Conservation (phyloP, 139 green algal species). For the Chlamydomonas sp. region DNA sequence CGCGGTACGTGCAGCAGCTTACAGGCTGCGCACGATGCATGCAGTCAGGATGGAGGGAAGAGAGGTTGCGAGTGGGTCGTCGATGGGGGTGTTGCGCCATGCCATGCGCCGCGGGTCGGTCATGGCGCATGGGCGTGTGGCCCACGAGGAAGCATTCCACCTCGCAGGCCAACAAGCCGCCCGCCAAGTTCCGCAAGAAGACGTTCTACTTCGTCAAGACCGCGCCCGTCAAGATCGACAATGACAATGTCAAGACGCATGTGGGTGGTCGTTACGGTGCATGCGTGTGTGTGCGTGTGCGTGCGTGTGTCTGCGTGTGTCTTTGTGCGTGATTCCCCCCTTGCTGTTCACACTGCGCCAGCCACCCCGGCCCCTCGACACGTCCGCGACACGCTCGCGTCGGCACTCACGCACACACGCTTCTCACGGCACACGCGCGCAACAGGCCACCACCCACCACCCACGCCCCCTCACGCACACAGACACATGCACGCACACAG, state of each 20-base stretch:
- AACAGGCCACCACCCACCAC: not conserved
- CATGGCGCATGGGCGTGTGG: not conserved
- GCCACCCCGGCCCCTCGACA: too few relatives aligned
- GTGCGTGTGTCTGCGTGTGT: not conserved
- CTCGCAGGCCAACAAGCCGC: constrained; percentile 53
- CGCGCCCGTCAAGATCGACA: constrained; percentile 40
- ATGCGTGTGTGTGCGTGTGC: too few relatives aligned
- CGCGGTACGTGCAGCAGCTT: too few relatives aligned
- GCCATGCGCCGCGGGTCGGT: not conserved
- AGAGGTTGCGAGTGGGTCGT: not conserved
- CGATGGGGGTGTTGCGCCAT: not conserved
- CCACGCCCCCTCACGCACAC: not conserved
- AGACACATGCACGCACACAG: not conserved
- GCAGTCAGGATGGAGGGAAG: too few relatives aligned
- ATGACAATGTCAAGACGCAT: constrained; percentile 56
- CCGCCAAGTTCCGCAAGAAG: constrained; percentile 71
- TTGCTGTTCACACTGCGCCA: not conserved
- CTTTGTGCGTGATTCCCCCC: not conserved
- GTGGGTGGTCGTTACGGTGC: not conserved
- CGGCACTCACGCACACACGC: not conserved
- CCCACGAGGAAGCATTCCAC: not conserved
- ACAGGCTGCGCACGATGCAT: too few relatives aligned
- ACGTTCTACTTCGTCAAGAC: constrained; percentile 79
- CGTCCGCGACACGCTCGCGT: not conserved
- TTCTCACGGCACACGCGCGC: not conserved